Percentiles rank a stretch among this genome's conserved stretches.
Evolutionary conservation across 768 basidiomycete species (phyloP).

Genomic region (Lentinus brumalis): DNA sequence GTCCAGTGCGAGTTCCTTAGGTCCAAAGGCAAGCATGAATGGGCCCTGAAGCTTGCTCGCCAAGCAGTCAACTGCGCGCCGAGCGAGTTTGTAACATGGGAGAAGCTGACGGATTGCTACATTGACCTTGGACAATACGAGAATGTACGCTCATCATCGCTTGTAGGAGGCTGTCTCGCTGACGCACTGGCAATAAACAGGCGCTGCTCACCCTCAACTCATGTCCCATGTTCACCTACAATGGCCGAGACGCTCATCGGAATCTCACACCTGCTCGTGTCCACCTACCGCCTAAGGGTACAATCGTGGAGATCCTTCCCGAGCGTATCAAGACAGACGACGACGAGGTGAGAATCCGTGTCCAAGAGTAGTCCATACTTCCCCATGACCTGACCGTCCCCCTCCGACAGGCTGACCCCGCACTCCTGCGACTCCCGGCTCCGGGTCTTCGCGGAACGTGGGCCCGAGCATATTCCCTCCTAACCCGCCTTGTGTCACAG

Average conservation of each 20-base stretch:
- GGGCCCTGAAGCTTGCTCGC: conserved; percentile 89
- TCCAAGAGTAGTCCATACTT: not conserved
- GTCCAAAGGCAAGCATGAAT: conserved; percentile 79
- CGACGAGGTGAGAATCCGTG: conserved; percentile 62
- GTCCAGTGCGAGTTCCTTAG: conserved; percentile 93
- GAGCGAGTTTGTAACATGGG: conserved; percentile 99
- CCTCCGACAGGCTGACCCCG: conserved; percentile 75
- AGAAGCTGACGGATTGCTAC: conserved; percentile 93
- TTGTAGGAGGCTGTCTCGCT: not conserved
- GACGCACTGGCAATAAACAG: conserved; percentile 24
- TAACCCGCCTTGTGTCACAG: conserved; percentile 88
- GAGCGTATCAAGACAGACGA: conserved; percentile 81
- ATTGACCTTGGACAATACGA: conserved; percentile 90
- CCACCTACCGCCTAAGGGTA: conserved; percentile 83
- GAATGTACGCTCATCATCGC: conserved; percentile 40
- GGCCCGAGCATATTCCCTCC: conserved; percentile 89
- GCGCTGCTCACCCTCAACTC: conserved; percentile 94
- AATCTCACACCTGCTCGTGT: conserved; percentile 77
- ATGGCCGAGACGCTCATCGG: conserved; percentile 91
- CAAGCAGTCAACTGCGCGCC: conserved; percentile 99
- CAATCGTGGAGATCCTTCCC: conserved; percentile 89
- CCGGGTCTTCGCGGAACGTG: conserved; percentile 95
- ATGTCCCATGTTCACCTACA: conserved; percentile 99
- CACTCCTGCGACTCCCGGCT: conserved; percentile 91
- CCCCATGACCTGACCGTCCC: not conserved